These are phyloP conservation scores for Curvularia sp. DNA, from an alignment of 2,329 filamentous ascomycete species.

Conservation along the genomic window DNA sequence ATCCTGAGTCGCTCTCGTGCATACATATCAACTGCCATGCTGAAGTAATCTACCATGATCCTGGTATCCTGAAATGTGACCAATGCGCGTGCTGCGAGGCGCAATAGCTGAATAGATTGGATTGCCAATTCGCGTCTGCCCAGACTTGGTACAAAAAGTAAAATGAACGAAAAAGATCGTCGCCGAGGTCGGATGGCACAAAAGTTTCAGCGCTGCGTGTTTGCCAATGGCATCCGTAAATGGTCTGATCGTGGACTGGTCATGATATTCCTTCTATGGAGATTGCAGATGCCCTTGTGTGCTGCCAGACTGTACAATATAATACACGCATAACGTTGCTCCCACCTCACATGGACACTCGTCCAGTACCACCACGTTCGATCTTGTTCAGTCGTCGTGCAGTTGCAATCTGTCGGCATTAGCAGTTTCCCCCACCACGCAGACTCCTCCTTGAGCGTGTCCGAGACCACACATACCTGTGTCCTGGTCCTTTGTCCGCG, in stretches of 20 bases:
- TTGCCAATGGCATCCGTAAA: neutral
- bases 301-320: constrained; percentile 35
- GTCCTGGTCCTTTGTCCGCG: constrained; percentile 87
- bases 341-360: constrained; percentile 37
- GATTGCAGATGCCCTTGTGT: constrained; percentile 20
- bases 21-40: neutral
- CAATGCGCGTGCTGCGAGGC: neutral
- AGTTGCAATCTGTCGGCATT: constrained; percentile 59
- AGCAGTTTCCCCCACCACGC: constrained; percentile 14
- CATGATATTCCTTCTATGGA: constrained; percentile 6
- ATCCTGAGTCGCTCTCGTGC: neutral
- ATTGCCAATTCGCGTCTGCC: neutral
- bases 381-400: constrained; percentile 66
- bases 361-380: constrained; percentile 57
- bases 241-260: constrained; percentile 4
- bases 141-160: neutral
- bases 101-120: neutral
- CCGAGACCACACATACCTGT: constrained; percentile 59
- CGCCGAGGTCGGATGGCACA: neutral
- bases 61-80: neutral
- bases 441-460: neutral
- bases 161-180: neutral
- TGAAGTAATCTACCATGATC: neutral
- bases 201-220: neutral
- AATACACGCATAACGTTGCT: constrained; percentile 28